Conservation (phyloP, 805 yeast genomes). For the Starmerella floricola region DNA sequence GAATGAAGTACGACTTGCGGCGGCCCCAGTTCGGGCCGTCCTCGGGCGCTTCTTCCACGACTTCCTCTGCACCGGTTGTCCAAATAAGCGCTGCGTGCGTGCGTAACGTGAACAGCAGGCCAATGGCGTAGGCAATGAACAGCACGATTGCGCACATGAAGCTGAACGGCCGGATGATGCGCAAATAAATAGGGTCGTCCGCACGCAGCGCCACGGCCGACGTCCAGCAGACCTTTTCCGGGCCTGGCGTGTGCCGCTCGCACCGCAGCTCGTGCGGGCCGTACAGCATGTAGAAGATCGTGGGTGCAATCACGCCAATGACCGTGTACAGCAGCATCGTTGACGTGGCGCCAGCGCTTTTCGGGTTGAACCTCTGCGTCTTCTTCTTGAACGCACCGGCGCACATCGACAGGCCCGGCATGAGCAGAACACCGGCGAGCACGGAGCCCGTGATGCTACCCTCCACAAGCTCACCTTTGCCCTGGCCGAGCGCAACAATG, state of each 20-base stretch:
- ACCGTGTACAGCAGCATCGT: slow-evolving; percentile 88
- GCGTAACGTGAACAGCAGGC: slow-evolving; percentile 81
- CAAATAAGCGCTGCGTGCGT: slow-evolving; percentile 96
- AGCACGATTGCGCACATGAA: slow-evolving; percentile 66
- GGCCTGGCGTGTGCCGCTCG: slow-evolving; percentile 8
- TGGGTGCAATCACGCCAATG: slow-evolving; percentile 85
- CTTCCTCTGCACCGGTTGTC: slow-evolving; percentile 51
- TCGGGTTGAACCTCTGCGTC: slow-evolving; percentile 90
- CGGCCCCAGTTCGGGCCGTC: slow-evolving; percentile 91
- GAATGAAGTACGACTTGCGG: slow-evolving; percentile 65
- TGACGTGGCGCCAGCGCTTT: slow-evolving; percentile 92
- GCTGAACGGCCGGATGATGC: slow-evolving; percentile 71
- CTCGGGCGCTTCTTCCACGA: slow-evolving; percentile 53
- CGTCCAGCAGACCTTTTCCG: slow-evolving; percentile 37
- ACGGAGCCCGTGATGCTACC: slow-evolving; percentile 93
- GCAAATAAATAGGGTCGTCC: slow-evolving; percentile 51
- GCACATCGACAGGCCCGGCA: slow-evolving; percentile 95
- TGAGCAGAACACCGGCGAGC: slow-evolving; percentile 75
- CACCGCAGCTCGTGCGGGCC: slow-evolving; percentile 77
- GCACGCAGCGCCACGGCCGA: slow-evolving; percentile 57
- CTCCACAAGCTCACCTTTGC: slow-evolving; percentile 81
- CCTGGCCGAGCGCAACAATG: slow-evolving; percentile 77
- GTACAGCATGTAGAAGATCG: slow-evolving; percentile 76
- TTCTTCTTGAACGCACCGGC: slow-evolving; percentile 89
- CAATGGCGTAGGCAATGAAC: slow-evolving; percentile 74